Percentiles rank a stretch among this genome's conserved stretches.
phyloP scores from a whole-genome alignment of 73 alveolate genomes.

The Paramecium sexaurelia region DNA sequence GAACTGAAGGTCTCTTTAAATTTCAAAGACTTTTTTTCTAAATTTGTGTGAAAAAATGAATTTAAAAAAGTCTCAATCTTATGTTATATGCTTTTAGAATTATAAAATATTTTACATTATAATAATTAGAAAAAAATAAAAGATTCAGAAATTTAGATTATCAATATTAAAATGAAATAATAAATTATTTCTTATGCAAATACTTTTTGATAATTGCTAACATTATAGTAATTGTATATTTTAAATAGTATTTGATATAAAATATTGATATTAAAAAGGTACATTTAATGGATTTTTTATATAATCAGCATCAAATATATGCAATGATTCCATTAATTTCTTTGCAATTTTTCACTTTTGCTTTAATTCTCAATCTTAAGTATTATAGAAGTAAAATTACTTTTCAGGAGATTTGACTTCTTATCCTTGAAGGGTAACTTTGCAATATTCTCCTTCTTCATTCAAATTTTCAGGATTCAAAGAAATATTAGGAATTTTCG shows the following conservation, averaged over 20 bases:
- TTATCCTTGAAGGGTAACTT: not conserved
- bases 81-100: too few relatives aligned
- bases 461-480: not conserved
- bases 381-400: not conserved
- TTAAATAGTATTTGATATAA: not conserved
- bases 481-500: not conserved
- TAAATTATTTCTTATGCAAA: too few relatives aligned
- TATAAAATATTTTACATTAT: too few relatives aligned
- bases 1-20: too few relatives aligned
- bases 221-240: too few relatives aligned
- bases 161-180: too few relatives aligned
- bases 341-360: not conserved
- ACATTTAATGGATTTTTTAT: not conserved
- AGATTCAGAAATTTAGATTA: too few relatives aligned
- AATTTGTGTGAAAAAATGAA: too few relatives aligned
- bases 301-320: slow-evolving; percentile 14
- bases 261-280: not conserved
- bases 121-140: too few relatives aligned
- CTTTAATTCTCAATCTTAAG: not conserved
- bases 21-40: too few relatives aligned
- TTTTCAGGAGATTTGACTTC: not conserved
- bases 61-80: too few relatives aligned
- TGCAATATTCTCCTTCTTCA: not conserved
- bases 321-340: slow-evolving; percentile 27
- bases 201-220: too few relatives aligned